Evolutionary conservation across 176 grass and related monocot species (phyloP).

Genomic region (Hordeum marinum): DNA sequence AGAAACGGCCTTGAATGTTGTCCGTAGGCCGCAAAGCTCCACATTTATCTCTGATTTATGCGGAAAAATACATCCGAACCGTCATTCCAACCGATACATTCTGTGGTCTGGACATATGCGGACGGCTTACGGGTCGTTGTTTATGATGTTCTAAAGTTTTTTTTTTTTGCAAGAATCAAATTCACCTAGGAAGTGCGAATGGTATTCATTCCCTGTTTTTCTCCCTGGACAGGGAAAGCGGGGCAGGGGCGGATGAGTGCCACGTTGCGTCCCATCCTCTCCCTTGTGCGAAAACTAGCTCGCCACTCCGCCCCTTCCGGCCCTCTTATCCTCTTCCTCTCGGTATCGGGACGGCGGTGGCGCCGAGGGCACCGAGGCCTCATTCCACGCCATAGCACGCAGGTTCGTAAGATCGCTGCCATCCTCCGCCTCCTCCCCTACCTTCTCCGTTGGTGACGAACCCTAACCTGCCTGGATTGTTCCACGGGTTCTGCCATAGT

Average conservation of each 20-base stretch:
- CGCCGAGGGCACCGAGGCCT: neutral
- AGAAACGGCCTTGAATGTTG: too few relatives aligned
- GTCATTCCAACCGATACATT: too few relatives aligned
- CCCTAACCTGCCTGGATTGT: neutral
- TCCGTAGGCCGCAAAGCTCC: too few relatives aligned
- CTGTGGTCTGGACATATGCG: too few relatives aligned
- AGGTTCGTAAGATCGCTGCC: neutral
- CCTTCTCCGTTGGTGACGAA: neutral
- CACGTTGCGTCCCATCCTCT: neutral
- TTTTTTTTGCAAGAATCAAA: too few relatives aligned
- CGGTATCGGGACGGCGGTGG: neutral
- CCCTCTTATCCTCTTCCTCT: conserved; percentile 7
- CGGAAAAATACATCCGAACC: too few relatives aligned
- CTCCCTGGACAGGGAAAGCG: too few relatives aligned
- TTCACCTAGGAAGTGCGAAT: too few relatives aligned
- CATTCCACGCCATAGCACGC: neutral
- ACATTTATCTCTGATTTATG: too few relatives aligned
- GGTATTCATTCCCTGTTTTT: too few relatives aligned
- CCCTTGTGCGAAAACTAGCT: neutral
- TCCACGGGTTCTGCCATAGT: neutral
- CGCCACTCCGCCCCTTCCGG: neutral
- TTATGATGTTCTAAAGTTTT: too few relatives aligned
- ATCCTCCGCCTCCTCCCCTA: neutral
- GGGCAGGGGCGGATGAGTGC: neutral
- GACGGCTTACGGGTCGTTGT: too few relatives aligned